A percentile compares a stretch with the other conserved stretches of the same genome.
Conservation (phyloP, 768 basidiomycete species). For the Lentinula raphanica region DNA sequence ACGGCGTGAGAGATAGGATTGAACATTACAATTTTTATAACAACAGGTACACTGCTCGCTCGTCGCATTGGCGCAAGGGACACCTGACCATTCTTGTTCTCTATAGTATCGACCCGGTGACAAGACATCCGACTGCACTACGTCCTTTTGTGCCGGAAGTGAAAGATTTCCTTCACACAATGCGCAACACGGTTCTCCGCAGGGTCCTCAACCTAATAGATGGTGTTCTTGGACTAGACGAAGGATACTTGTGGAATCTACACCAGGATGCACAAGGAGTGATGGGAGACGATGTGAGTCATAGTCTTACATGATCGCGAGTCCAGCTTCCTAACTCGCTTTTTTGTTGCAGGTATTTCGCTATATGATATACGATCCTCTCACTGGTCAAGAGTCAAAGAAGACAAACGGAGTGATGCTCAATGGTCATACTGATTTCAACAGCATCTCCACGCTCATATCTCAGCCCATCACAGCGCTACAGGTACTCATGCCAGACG, state of each 20-base stretch:
- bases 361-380: conserved; percentile 32
- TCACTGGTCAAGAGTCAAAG: conserved; percentile 21
- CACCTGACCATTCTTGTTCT: background rate
- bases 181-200: conserved; percentile 24
- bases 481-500: conserved; percentile 31
- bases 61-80: background rate
- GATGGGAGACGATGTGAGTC: conserved; percentile 25
- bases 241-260: conserved; percentile 27
- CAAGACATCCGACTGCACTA: conserved; percentile 24
- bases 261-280: conserved; percentile 21
- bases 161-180: conserved; percentile 25
- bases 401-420: conserved; percentile 32
- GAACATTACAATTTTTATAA: conserved; percentile 31
- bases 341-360: conserved; percentile 7
- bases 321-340: background rate
- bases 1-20: conserved; percentile 28
- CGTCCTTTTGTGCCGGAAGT: conserved; percentile 26
- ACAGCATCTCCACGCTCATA: conserved; percentile 26
- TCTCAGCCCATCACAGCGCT: conserved; percentile 30
- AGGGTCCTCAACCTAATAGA: conserved; percentile 26
- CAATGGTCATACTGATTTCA: conserved; percentile 31
- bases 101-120: conserved; percentile 24
- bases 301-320: background rate
- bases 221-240: conserved; percentile 23
- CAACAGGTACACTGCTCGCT: conserved; percentile 15